Evolutionary conservation across 1,139 yeast genomes (phyloP), one percentile per base, ranked within the genome.

Genomic region (Debaryomyces singareniensis): DNA sequence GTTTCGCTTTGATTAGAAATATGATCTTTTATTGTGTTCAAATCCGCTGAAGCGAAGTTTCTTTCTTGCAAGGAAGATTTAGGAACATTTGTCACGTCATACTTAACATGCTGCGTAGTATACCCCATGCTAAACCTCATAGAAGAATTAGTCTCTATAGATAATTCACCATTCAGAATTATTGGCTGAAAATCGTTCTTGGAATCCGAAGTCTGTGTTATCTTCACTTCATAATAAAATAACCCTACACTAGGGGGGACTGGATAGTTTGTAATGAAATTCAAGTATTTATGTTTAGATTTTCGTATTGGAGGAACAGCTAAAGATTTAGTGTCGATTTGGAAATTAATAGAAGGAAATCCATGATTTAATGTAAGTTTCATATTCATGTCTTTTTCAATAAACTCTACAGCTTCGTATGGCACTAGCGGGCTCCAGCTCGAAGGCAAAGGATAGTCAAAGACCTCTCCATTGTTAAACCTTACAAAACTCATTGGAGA

Each of bases 341-440:
- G 32, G 29, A 64, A 39, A 15, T 40, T 40, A 9, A 66, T 55
- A 24, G 39, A 49, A 4, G 68, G 49, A 32, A 38, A 55, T 2
- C 71, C 71, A 15, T 39, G 34, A 7, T 48, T 47, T 24, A 52
- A 46, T 12, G 39, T 44, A 3, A 58, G 46, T 7, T 43, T 38
- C 29, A 64, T 39, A 20, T 52, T 51, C 14, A 53, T 44, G 4
- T 39, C 40, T 2, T 44, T 43, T 16, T 47, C 48, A 28, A 60
- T 42, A 21, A 43, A 43, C 13, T 39, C 39, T 24, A 55, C 42
- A 32, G 51, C 43, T 15, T 45, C 42, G 15, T 40, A 47, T 2
- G 59, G 51, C 5, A 59, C 48, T 13, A 67, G 41, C 1, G 71
- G 68, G 2, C 54, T 43, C 73, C 73, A 67, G 5, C 61, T 49